These are phyloP conservation scores for Cucurbita maxima DNA, from an alignment of 306 rosid genomes.

Conservation along the genomic window DNA sequence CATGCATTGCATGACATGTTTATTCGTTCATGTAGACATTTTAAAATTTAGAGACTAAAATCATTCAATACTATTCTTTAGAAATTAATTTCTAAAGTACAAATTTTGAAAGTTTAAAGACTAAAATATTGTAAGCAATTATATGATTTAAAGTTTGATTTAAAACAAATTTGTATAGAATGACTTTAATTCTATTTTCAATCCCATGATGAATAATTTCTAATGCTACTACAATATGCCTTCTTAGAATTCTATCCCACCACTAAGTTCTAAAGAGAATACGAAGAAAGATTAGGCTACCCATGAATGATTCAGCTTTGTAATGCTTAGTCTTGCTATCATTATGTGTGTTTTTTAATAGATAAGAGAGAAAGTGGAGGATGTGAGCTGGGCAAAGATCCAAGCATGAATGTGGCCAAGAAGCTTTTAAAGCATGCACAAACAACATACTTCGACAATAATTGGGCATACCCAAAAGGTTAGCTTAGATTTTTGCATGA, in stretches of 20 bases:
- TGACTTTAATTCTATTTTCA: background rate
- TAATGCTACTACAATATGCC: background rate
- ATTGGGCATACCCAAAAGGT: constrained; percentile 2
- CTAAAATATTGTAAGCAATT: background rate
- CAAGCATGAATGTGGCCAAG: background rate
- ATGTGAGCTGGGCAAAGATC: background rate
- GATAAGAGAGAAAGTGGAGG: background rate
- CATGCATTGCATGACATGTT: too few species aligned
- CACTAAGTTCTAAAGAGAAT: background rate
- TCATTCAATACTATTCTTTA: background rate
- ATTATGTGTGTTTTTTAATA: background rate
- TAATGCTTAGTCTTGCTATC: background rate
- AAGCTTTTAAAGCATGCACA: constrained; percentile 5
- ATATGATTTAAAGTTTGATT: background rate
- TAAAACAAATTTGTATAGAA: background rate
- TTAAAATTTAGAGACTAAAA: background rate
- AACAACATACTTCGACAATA: background rate
- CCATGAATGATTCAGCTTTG: constrained; percentile 2
- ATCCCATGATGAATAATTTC: background rate
- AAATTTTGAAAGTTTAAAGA: background rate
- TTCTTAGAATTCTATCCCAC: background rate
- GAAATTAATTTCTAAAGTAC: too few species aligned
- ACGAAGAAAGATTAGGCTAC: background rate
- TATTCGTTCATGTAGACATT: background rate
- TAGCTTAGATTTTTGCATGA: background rate